Conservation (phyloP, 805 yeast species). For the Teunomyces gatunensis region DNA sequence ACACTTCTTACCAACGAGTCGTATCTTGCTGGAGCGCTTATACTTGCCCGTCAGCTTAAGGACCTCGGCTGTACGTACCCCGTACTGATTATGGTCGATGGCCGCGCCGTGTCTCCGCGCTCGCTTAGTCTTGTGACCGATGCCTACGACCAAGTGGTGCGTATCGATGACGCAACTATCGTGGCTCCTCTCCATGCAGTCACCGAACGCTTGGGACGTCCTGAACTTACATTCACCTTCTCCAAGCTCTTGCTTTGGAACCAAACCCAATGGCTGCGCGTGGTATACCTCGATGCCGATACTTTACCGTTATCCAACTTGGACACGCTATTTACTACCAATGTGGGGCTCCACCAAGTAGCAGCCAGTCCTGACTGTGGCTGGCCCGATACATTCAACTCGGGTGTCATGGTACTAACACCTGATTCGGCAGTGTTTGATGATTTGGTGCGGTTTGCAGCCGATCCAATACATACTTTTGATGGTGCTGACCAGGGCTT, state of each 20-base stretch:
- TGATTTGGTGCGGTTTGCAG: conserved; percentile 15
- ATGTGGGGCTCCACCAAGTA: conserved; percentile 10
- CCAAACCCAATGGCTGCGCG: conserved; percentile 17
- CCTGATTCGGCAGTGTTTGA: conserved; percentile 17
- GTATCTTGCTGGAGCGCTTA: conserved; percentile 38
- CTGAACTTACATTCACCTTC: conserved; percentile 26
- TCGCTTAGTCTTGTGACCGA: conserved; percentile 17
- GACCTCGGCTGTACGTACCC: conserved; percentile 15
- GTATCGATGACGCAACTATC: conserved; percentile 17
- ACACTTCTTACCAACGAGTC: conserved; percentile 31
- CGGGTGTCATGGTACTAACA: conserved; percentile 24
- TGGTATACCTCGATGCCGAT: conserved; percentile 28
- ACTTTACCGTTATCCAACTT: conserved; percentile 22
- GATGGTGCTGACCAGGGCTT: conserved; percentile 42
- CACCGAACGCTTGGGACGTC: conserved; percentile 16
- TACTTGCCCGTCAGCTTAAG: conserved; percentile 24
- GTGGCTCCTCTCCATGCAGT: conserved; percentile 20
- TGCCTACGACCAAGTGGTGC: conserved; percentile 25
- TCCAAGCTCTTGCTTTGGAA: conserved; percentile 27
- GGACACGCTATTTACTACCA: conserved; percentile 21
- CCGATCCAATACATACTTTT: conserved; percentile 17
- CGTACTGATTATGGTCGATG: conserved; percentile 19
- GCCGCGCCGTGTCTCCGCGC: conserved; percentile 12
- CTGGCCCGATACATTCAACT: conserved; percentile 33
- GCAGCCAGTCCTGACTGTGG: conserved; percentile 31